Conservation (phyloP, 805 yeast genomes). For the Limtongozyma cylindracea region DNA sequence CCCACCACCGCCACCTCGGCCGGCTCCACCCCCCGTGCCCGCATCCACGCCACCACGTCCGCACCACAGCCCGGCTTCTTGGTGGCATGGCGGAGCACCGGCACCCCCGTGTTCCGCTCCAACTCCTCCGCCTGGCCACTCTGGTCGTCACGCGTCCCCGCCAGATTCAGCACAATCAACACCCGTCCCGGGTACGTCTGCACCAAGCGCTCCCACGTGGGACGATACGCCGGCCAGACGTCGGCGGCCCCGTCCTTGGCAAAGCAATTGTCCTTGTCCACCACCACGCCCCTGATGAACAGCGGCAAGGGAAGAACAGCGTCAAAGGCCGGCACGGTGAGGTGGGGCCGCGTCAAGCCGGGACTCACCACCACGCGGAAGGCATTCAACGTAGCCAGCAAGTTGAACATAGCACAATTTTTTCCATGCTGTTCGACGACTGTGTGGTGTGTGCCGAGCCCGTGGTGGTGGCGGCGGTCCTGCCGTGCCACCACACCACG, state of each 20-base stretch:
- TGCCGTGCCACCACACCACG: conserved; percentile 67
- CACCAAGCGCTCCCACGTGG: not conserved
- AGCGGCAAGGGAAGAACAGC: no score
- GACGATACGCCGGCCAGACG: conserved; percentile 48
- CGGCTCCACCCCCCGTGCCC: conserved; percentile 12
- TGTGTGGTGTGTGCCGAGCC: conserved; percentile 76
- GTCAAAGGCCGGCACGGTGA: conserved; percentile 27
- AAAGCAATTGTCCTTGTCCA: conserved; percentile 91
- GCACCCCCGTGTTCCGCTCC: conserved; percentile 40
- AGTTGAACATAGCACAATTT: conserved; percentile 23
- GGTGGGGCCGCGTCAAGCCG: conserved; percentile 41
- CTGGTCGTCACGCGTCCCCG: conserved; percentile 65
- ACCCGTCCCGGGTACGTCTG: conserved; percentile 22
- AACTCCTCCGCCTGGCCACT: conserved; percentile 31
- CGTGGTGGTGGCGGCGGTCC: conserved; percentile 34
- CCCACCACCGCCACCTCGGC: conserved; percentile 76
- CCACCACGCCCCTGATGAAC: conserved; percentile 45
- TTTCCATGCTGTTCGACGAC: conserved; percentile 5
- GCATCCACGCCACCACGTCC: conserved; percentile 41
- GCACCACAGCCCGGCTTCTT: conserved; percentile 64
- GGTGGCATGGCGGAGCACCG: conserved; percentile 42
- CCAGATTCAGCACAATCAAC: conserved; percentile 74
- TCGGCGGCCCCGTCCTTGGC: conserved; percentile 61
- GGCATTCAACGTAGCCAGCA: conserved; percentile 57
- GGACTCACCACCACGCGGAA: conserved; percentile 36